These are phyloP conservation scores for Cladophialophora immunda DNA, from an alignment of 2,329 filamentous ascomycete genomes.

Conservation along the genomic window DNA sequence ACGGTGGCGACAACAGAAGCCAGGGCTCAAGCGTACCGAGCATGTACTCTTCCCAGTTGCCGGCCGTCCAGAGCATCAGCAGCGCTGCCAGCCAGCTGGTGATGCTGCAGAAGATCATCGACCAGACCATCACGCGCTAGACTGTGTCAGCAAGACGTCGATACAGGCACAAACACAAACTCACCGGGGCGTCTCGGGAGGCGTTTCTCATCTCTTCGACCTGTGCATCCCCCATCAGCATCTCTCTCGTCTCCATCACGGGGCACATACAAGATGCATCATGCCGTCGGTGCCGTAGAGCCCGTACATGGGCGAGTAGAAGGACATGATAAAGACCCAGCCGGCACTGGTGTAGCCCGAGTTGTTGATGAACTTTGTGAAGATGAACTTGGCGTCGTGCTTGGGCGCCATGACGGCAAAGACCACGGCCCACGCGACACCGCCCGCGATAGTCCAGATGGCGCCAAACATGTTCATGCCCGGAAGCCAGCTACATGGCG, in stretches of 20 bases:
- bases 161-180: slow-evolving; percentile 47
- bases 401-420: slow-evolving; percentile 37
- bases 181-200: slow-evolving; percentile 43
- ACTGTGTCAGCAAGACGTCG: slow-evolving; percentile 49
- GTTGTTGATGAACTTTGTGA: slow-evolving; percentile 62
- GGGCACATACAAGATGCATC: slow-evolving; percentile 64
- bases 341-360: slow-evolving; percentile 55
- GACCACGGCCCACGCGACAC: slow-evolving; percentile 34
- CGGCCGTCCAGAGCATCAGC: slow-evolving; percentile 35
- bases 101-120: slow-evolving; percentile 36
- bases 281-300: slow-evolving; percentile 70
- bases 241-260: neutral
- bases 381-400: slow-evolving; percentile 57
- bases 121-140: slow-evolving; percentile 36
- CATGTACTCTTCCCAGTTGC: slow-evolving; percentile 35
- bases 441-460: slow-evolving; percentile 33
- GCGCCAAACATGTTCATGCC: slow-evolving; percentile 35
- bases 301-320: slow-evolving; percentile 73
- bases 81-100: slow-evolving; percentile 34
- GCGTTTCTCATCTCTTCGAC: slow-evolving; percentile 62
- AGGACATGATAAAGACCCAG: slow-evolving; percentile 68
- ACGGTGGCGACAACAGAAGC: neutral
- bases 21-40: slow-evolving; percentile 19
- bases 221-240: slow-evolving; percentile 6
- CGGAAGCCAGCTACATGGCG: slow-evolving; percentile 32